phyloP scores from a whole-genome alignment of 306 rosid genomes.

The Begonia peltatifolia region DNA sequence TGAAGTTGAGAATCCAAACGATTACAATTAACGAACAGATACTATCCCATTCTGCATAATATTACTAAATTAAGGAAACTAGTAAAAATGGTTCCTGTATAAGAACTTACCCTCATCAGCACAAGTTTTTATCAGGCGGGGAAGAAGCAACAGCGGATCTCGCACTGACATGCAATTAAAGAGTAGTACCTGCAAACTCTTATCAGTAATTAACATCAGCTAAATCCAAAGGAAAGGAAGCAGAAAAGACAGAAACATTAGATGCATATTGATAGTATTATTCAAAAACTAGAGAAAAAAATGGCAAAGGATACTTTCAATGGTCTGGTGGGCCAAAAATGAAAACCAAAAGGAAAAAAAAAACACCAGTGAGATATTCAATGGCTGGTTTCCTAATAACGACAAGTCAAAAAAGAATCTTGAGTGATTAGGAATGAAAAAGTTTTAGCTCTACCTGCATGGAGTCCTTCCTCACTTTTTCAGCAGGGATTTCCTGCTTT shows the following conservation, averaged over 20 bases:
- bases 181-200: constrained; percentile 58
- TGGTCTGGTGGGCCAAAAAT: too few relatives aligned
- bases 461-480: constrained; percentile 28
- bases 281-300: too few relatives aligned
- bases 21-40: not conserved
- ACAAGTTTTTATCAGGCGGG: constrained; percentile 65
- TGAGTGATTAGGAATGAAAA: constrained; percentile 6
- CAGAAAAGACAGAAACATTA: not conserved
- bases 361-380: too few relatives aligned
- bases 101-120: constrained; percentile 61
- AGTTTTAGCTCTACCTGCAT: constrained; percentile 40
- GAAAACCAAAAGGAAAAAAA: too few relatives aligned
- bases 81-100: not conserved
- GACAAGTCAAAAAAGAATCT: constrained; percentile 7
- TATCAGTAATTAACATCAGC: constrained; percentile 7
- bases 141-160: constrained; percentile 82
- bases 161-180: constrained; percentile 94
- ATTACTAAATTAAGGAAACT: too few relatives aligned
- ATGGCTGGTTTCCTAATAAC: too few relatives aligned
- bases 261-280: not conserved
- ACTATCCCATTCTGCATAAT: too few relatives aligned
- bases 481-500: constrained; percentile 18
- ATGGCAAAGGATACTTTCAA: too few relatives aligned
- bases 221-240: constrained; percentile 10
- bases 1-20: constrained; percentile 3